These are phyloP conservation scores for Chamaenerion angustifolium DNA, from an alignment of 345 rosid genomes.

Conservation along the genomic window DNA sequence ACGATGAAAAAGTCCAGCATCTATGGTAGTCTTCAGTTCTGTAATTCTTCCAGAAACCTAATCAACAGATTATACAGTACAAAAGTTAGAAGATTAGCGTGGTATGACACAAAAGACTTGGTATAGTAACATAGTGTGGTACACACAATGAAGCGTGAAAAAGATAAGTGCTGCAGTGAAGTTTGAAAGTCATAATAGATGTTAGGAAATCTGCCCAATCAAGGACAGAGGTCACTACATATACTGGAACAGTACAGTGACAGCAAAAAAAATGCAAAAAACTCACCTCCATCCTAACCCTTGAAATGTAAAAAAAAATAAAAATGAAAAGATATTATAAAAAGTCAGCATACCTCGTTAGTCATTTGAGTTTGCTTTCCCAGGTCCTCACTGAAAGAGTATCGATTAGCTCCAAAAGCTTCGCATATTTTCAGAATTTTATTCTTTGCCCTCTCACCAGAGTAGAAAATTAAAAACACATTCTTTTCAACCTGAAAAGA, in stretches of 20 bases:
- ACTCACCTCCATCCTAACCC: too few relatives aligned
- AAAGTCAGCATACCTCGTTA: constrained; percentile 30
- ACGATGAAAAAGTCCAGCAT: constrained; percentile 55
- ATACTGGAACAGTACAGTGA: too few relatives aligned
- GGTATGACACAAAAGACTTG: background rate
- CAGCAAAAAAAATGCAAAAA: too few relatives aligned
- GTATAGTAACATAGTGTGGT: too few relatives aligned
- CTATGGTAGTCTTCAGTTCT: constrained; percentile 68
- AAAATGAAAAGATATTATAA: constrained; percentile 1
- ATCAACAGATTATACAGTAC: constrained; percentile 2
- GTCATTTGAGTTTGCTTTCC: constrained; percentile 61
- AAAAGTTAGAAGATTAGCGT: background rate
- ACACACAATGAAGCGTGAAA: too few relatives aligned
- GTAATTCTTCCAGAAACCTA: constrained; percentile 61
- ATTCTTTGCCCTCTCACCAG: constrained; percentile 84
- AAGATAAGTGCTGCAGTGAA: too few relatives aligned
- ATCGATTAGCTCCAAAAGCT: constrained; percentile 95
- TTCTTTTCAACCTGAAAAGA: constrained; percentile 74
- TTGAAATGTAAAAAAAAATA: background rate
- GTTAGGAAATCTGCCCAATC: too few relatives aligned
- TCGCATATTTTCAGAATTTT: constrained; percentile 91
- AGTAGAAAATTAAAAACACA: constrained; percentile 69
- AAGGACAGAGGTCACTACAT: too few relatives aligned
- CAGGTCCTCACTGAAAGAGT: constrained; percentile 70
- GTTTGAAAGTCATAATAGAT: too few relatives aligned